Conservation (phyloP, 768 basidiomycete species). For the Lenzites betulinus region DNA sequence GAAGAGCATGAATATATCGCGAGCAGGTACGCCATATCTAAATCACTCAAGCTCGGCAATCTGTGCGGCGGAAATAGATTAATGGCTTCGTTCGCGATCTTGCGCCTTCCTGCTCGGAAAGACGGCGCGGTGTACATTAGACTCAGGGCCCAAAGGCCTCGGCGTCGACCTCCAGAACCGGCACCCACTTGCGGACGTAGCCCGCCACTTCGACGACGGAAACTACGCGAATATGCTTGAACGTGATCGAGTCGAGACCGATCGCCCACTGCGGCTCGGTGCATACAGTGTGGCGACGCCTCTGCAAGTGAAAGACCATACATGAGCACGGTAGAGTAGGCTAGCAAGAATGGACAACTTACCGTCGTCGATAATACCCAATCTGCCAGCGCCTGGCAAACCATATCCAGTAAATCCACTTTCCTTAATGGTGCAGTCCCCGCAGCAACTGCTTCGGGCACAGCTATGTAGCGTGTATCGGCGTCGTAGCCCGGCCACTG, state of each 20-base stretch:
- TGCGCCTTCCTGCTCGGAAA: too few relatives aligned
- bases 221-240: slow-evolving; percentile 16
- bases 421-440: slow-evolving; percentile 2
- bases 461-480: slow-evolving; percentile 3
- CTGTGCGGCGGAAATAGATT: too few relatives aligned
- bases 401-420: slow-evolving; percentile 15
- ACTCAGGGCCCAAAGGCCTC: neutral
- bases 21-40: too few relatives aligned
- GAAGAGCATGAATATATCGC: too few relatives aligned
- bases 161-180: slow-evolving; percentile 12
- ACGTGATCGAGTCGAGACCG: slow-evolving; percentile 12
- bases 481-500: slow-evolving; percentile 21
- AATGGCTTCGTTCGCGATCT: too few relatives aligned
- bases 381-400: slow-evolving; percentile 8
- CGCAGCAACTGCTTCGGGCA: neutral
- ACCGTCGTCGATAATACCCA: slow-evolving; percentile 13
- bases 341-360: neutral
- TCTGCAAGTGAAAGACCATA: neutral
- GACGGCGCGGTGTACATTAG: neutral
- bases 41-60: too few relatives aligned
- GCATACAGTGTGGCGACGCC: slow-evolving; percentile 7
- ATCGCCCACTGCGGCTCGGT: slow-evolving; percentile 10
- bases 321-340: neutral
- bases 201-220: slow-evolving; percentile 11
- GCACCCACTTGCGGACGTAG: slow-evolving; percentile 19